Evolutionary conservation across 331 rosid genomes (phyloP).

Genomic region (Malus hybrid): DNA sequence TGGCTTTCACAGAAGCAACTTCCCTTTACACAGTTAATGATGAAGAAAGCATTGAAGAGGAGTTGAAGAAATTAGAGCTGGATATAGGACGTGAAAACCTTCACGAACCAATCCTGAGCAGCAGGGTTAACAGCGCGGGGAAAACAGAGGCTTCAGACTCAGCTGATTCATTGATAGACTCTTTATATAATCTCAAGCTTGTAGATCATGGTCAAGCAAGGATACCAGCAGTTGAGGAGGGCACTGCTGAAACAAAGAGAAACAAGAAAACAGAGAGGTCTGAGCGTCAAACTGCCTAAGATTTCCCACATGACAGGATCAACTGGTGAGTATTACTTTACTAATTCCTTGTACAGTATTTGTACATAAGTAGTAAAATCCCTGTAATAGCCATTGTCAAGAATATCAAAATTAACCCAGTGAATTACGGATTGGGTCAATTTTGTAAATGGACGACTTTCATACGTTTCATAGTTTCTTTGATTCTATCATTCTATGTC

Average conservation of each 20-base stretch:
- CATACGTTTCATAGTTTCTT: no score
- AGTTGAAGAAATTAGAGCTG: slow-evolving; percentile 64
- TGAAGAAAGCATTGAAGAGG: slow-evolving; percentile 67
- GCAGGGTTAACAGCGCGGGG: slow-evolving; percentile 3
- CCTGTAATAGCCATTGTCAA: not conserved
- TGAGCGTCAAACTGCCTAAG: slow-evolving; percentile 33
- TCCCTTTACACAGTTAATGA: slow-evolving; percentile 36
- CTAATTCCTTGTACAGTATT: not conserved
- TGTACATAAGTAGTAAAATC: not conserved
- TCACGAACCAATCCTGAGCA: slow-evolving; percentile 15
- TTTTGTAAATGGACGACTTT: not conserved
- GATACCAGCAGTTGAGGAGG: slow-evolving; percentile 9
- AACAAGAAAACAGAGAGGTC: slow-evolving; percentile 12
- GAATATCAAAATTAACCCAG: not conserved
- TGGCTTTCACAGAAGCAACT: slow-evolving; percentile 38
- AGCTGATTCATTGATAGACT: slow-evolving; percentile 28
- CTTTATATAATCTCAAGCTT: slow-evolving; percentile 62
- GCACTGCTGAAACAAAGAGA: slow-evolving; percentile 2
- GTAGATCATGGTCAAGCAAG: slow-evolving; percentile 27
- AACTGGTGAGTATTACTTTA: not conserved
- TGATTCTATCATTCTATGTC: no score
- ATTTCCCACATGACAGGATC: not conserved
- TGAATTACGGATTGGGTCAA: not conserved
- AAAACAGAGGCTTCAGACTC: slow-evolving; percentile 24
- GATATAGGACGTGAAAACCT: slow-evolving; percentile 26